Evolutionary conservation across 2,329 filamentous ascomycete genomes (phyloP).

Genomic region (Plenodomus biglobosus): DNA sequence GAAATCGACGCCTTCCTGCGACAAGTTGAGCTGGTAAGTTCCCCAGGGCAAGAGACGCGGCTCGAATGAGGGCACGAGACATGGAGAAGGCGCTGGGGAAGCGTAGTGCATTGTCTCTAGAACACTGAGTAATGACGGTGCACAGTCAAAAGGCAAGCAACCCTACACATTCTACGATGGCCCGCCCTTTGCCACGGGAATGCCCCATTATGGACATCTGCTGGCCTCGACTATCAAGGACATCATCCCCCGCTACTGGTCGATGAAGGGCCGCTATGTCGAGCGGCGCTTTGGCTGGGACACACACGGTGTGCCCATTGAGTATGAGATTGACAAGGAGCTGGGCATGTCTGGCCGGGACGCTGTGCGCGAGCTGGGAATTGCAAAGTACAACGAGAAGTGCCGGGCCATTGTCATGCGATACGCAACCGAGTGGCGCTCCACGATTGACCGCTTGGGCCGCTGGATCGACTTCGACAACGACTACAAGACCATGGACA

Average conservation of each 20-base stretch:
- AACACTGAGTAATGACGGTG: too few relatives aligned
- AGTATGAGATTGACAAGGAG: conserved; percentile 98
- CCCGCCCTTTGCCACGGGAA: conserved; percentile 57
- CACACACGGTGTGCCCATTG: conserved; percentile 89
- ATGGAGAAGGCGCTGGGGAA: neutral
- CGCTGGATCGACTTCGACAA: conserved; percentile 99
- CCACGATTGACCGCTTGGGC: conserved; percentile 83
- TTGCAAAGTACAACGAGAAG: conserved; percentile 87
- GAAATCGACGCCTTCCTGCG: conserved; percentile 89
- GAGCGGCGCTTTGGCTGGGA: conserved; percentile 95
- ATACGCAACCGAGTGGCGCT: conserved; percentile 82
- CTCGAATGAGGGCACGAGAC: neutral
- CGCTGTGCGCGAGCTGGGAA: conserved; percentile 81
- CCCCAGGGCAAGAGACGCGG: neutral
- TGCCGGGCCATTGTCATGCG: conserved; percentile 93
- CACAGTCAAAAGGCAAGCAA: conserved; percentile 71
- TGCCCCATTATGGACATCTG: conserved; percentile 73
- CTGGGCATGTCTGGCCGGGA: conserved; percentile 84
- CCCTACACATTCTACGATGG: conserved; percentile 93
- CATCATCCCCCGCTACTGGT: conserved; percentile 95
- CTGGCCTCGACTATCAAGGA: conserved; percentile 95
- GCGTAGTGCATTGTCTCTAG: neutral
- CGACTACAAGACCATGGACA: conserved; percentile 97
- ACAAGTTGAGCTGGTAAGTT: conserved; percentile 70
- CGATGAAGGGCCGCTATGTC: conserved; percentile 93